Base-by-base conservation (phyloP, 164 flowering plant species). In the Magnolia sinica region DNA sequence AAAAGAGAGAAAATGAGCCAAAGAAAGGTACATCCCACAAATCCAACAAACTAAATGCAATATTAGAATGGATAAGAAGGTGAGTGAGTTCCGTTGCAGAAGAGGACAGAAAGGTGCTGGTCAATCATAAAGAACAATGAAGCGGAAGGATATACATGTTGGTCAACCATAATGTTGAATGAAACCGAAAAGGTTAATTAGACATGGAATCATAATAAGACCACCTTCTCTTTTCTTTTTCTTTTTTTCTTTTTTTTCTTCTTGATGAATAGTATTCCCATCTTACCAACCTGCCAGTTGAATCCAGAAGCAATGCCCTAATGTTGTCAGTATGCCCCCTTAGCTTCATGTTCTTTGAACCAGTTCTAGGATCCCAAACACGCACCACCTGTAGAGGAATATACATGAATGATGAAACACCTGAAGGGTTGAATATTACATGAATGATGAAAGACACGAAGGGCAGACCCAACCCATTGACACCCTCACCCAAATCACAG, bases 341-440 rank as follows among this genome's bases (percentile, higher is more conserved):
- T 63, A 96, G 87, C 87, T 96, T 96, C 96, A 91, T 88, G 14
- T 88, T 90, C 81, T 96, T 96, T 59, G 95, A 88, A 73, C 99
- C 99, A 85, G 84, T 89, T 84, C 99, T 91, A 58, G 98, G 94
- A 80, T 96, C 99, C 99, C 99, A 96, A 79, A 96, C 91, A 78
- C 99, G 98, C 51, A 96, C 90, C 84, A 94, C 97, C 99, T 96
- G 73, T 37, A 79, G 29, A 59, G 77, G 71, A 79, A 68, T 74
- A 79, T 27, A 68, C 63, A 65, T 11, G 75, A 31, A 65, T 55
- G 68, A 24, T 58, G 13, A 49, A 78, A 63, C 45, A 37, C 45
- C 68, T 0, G 70, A 24, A 4, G 19, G n/a, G 1, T 14, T 68
- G 14, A n/a, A 9, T 65, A 2, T 22, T 63, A 63, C 65, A 63